Evolutionary conservation across 768 basidiomycete species (phyloP), one percentile per base, ranked within the genome.

Genomic region (Candolleomyces efflorescens): DNA sequence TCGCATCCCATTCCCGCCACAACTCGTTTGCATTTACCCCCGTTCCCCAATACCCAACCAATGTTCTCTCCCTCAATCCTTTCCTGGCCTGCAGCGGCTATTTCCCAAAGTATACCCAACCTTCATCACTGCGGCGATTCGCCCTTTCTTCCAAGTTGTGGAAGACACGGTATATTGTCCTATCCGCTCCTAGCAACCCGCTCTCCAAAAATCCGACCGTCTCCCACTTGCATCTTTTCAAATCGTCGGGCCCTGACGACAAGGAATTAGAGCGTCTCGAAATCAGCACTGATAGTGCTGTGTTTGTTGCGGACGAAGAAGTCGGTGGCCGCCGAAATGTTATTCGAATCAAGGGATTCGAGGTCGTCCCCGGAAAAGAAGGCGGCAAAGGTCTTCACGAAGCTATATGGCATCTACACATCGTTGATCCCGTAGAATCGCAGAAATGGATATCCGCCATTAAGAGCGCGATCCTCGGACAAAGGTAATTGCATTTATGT

Each of bases 401-500:
- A 57, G 79, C 79, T 4, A 84, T 86, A 74, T 89, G 89, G 89
- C 76, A 85, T 54, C 68, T 92, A 55, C 86, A 90, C 56, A 85
- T 91, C 55, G 62, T 75, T 20, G 82, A 86, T 66, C 69, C 79
- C 7, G 67, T 65, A 1, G 87, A 88, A 65, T 82, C 86, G 11
- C 88, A 90, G 64, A 78, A 77, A 59, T 92, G 90, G 90, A 91
- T 92, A 59, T 75, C 81, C 4, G 77, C 78, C 22, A 87, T 92
- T 63, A 92, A 92, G 69, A 82, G 75, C 57, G 81, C 82, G 0
- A 86, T 92, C 48, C 75, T 92, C 36, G 79, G 79, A 13, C 89
- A 89, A 70, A 76, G 87, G 90, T 90, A 62, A 39, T 68, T 61
- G 41, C 26, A 56, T 41, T 26, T 27, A 36, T 18, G 6, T 45